Base-by-base conservation (phyloP, 352 stramenopile species). In the Pythium scleroteichum region DNA sequence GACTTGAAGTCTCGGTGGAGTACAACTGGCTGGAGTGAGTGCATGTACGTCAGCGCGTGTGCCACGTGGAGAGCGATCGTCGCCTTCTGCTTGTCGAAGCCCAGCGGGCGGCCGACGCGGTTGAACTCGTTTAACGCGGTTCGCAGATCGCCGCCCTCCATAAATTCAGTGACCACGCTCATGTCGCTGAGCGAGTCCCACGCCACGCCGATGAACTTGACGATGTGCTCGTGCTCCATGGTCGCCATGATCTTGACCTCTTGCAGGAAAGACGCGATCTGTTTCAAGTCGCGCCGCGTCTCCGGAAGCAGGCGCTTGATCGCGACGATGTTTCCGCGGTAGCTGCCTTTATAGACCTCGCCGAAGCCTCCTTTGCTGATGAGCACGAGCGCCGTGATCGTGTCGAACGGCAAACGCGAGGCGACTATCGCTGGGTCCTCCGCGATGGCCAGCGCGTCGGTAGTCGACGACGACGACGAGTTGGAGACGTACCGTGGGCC, bases 1-100 rank as follows among this genome's bases (percentile, higher is more conserved):
- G 79, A 87, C 55, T 87, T 88, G 45, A 88, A 62, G 39, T 88
- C 74, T 42, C 76, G 74, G 23, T 85, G 76, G 23, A 88, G 32
- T 0, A 84, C 49, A 9, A 66, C 46, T 0, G 72, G 70, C 4
- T 81, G 59, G 0, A 88, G 63, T 0, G 65, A 73, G 62, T 88
- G 79, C 58, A 88, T 42, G 53, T 88, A 88, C 29, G 66, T 72
- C 27, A 88, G 32, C 10, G 64, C 74, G 39, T 79, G 69, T 3
- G 69, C 68, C 14, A 87, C 65, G 45, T 80, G 62, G 26, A 73
- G 9, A 4, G 74, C 67, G n/a, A 85, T 76, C 35, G 66, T 71
- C 24, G 49, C 52, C 56, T 87, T 87, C 41, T 74, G 60, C 7
- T 23, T 35, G 51, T 79, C 68, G n/a, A 82, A 78, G 3, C 73